Base-by-base conservation (phyloP, 2,329 filamentous ascomycete species). In the Fusarium haematococcum region DNA sequence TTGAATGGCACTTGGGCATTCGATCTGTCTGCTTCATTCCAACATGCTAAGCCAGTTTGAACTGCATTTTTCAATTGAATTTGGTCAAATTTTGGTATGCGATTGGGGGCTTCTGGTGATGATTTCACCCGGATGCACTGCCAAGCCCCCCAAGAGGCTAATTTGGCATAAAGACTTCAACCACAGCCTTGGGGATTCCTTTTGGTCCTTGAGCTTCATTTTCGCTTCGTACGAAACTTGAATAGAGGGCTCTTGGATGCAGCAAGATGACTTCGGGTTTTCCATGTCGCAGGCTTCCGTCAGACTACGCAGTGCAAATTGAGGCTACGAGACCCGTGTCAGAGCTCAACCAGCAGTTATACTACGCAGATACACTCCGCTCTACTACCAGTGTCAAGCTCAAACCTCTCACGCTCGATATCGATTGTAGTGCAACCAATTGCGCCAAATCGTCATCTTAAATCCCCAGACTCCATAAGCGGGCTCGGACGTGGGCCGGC, bases 31-130 rank as follows among this genome's bases (percentile, higher is more conserved):
- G 30, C 4, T 20, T n/a, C 32, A 41, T 41, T 54, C 18, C 14
- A 14, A 7, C 10, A 32, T 39, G 16, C 11, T 9, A 30, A 32
- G 33, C 45, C 13, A 16, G 48, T 27, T 25, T n/a, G 27, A n/a
- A 27, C 33, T 16, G 18, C 16, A 32, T 56, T 41, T 56, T 63
- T 63, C 61, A 63, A 63, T 63, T 27, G 18, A 54, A 63, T 23
- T 63, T 23, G 18, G 13, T 6, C 25, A 43, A 27, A 5, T 50
- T 35, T 62, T n/a, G 32, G 27, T 25, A 13, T 37, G 13, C 20
- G 18, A 20, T 35, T 37, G 16, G 25, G 16, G 32, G 14, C 58
- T 32, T 16, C 9, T 27, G 10, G 30, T 25, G 41, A 27, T 25
- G 58, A 48, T 25, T 48, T 23, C 41, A 32, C 18, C n/a, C 59